These are phyloP conservation scores for Brettanomyces bruxellensis DNA, from an alignment of 805 yeast species.

Conservation along the genomic window DNA sequence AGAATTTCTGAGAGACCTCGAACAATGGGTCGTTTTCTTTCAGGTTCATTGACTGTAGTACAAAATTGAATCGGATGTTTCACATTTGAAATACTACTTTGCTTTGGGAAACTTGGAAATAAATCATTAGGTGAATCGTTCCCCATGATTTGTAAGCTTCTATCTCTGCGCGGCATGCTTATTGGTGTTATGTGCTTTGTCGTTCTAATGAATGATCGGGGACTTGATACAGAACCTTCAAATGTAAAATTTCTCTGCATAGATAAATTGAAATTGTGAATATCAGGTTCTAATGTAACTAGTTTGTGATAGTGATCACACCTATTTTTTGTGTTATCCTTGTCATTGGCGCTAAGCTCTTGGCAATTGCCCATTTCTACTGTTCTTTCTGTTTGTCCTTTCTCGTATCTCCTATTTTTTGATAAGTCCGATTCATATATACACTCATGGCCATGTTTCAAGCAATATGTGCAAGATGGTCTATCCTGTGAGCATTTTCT, in stretches of 20 bases:
- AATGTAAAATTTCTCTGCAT: too few relatives aligned
- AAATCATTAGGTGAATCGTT: too few relatives aligned
- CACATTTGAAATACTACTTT: too few relatives aligned
- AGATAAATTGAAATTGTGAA: neutral
- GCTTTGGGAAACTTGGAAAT: too few relatives aligned
- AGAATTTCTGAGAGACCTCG: neutral
- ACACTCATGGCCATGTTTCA: slow-evolving; percentile 36
- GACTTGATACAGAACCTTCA: too few relatives aligned
- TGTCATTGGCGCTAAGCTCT: neutral
- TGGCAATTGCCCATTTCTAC: neutral
- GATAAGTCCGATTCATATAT: slow-evolving; percentile 30
- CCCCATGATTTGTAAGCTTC: too few relatives aligned
- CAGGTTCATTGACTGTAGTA: neutral
- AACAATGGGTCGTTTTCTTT: neutral
- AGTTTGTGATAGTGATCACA: slow-evolving; percentile 12
- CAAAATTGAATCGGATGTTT: neutral
- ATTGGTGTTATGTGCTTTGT: too few relatives aligned
- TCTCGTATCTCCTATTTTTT: too few relatives aligned
- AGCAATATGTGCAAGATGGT: slow-evolving; percentile 50
- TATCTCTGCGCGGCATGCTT: too few relatives aligned
- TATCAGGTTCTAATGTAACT: slow-evolving; percentile 2
- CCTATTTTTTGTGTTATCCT: neutral
- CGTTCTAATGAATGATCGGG: too few relatives aligned
- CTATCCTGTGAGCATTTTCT: slow-evolving; percentile 52
- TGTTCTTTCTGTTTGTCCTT: too few relatives aligned